Percentiles rank a stretch among this genome's conserved stretches.
phyloP scores from a whole-genome alignment of 73 alveolate genomes.

The Paramecium sonneborni region DNA sequence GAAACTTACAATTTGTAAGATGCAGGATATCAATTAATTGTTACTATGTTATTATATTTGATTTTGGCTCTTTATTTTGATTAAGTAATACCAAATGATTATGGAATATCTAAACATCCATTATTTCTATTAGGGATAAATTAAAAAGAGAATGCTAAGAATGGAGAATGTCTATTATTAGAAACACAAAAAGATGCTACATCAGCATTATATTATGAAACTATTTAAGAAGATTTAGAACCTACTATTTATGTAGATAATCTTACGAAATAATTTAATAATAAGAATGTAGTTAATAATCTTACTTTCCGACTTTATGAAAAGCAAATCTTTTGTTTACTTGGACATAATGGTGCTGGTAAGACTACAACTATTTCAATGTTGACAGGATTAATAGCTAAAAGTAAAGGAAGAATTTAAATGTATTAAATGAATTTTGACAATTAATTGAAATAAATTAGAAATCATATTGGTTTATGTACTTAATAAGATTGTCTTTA shows the following conservation, averaged over 20 bases:
- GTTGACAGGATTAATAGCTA: slow-evolving; percentile 89
- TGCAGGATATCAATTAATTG: background rate
- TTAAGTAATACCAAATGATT: slow-evolving; percentile 78
- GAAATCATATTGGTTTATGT: slow-evolving; percentile 90
- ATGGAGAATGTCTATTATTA: background rate
- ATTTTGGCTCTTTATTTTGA: slow-evolving; percentile 74
- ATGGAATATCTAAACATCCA: slow-evolving; percentile 78
- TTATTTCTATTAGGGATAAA: slow-evolving; percentile 36
- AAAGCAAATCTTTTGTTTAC: slow-evolving; percentile 88
- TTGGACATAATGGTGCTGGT: slow-evolving; percentile 98
- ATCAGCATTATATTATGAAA: background rate
- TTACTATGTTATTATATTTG: slow-evolving; percentile 57
- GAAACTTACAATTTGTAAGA: background rate
- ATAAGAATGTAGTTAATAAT: slow-evolving; percentile 52
- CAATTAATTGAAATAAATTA: slow-evolving; percentile 76
- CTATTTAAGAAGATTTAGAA: background rate
- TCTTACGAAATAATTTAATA: background rate
- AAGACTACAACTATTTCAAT: slow-evolving; percentile 90
- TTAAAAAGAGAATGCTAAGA: background rate
- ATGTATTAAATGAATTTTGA: slow-evolving; percentile 84
- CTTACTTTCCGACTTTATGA: slow-evolving; percentile 59
- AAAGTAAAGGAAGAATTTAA: slow-evolving; percentile 86
- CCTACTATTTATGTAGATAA: slow-evolving; percentile 1
- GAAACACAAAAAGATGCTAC: background rate
- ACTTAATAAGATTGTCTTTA: slow-evolving; percentile 91